Conservation (phyloP, 2,329 filamentous ascomycete species). For the Dothistroma pini region DNA sequence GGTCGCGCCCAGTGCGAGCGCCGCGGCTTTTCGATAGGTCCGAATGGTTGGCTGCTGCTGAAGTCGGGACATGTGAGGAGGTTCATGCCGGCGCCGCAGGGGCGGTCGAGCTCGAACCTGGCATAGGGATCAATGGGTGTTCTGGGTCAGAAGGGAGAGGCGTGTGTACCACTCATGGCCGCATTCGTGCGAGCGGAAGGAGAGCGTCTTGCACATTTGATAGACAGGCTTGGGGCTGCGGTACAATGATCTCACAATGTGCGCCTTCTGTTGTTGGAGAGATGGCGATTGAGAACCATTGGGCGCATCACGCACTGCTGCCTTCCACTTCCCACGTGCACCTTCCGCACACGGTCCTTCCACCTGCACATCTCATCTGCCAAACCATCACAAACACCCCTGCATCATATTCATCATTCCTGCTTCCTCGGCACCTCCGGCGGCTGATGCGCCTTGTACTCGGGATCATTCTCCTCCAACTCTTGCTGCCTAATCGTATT, state of each 20-base stretch:
- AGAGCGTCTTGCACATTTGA: slow-evolving; percentile 47
- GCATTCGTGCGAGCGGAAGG: slow-evolving; percentile 46
- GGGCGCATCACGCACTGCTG: background rate
- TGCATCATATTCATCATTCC: background rate
- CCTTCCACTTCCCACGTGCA: background rate
- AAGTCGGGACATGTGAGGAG: slow-evolving; percentile 42
- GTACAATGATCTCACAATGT: background rate
- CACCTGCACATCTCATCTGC: background rate
- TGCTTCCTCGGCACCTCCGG: slow-evolving; percentile 9
- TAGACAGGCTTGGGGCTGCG: background rate
- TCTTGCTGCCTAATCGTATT: slow-evolving; percentile 64
- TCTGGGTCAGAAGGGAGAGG: background rate
- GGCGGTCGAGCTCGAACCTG: slow-evolving; percentile 42
- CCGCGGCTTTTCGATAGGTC: slow-evolving; percentile 25
- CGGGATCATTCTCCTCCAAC: slow-evolving; percentile 44
- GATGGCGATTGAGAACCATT: background rate
- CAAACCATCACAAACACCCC: background rate
- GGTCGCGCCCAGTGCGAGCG: slow-evolving; percentile 20
- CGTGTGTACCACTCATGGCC: slow-evolving; percentile 43
- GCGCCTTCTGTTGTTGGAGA: background rate
- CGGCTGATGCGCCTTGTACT: slow-evolving; percentile 23
- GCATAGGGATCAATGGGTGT: background rate
- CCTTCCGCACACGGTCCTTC: no score
- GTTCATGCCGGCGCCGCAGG: slow-evolving; percentile 42
- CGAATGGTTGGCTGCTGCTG: slow-evolving; percentile 22